Percentiles rank a stretch among this genome's conserved stretches.
phyloP scores from a whole-genome alignment of 2,329 filamentous ascomycete genomes.

The Ramichloridium luteum region DNA sequence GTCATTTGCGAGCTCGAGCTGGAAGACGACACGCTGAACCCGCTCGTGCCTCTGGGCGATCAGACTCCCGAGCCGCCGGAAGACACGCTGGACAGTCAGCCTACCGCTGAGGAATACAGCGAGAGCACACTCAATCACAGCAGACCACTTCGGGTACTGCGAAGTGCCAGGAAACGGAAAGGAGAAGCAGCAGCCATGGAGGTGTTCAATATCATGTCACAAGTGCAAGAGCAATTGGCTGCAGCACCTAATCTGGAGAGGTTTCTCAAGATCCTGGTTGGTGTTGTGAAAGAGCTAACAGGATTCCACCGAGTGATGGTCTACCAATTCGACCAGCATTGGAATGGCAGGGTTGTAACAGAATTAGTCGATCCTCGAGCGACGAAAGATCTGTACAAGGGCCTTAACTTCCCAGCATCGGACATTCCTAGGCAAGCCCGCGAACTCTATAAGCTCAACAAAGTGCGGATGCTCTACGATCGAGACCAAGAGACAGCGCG shows the following conservation, averaged over 20 bases:
- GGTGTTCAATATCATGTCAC: constrained; percentile 82
- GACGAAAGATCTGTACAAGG: constrained; percentile 75
- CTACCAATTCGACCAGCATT: constrained; percentile 74
- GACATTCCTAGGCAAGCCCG: constrained; percentile 77
- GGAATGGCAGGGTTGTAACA: constrained; percentile 78
- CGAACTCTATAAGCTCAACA: constrained; percentile 83
- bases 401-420: constrained; percentile 75
- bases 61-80: constrained; percentile 54
- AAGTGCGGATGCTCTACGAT: constrained; percentile 77
- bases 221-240: constrained; percentile 77
- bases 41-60: constrained; percentile 48
- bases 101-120: constrained; percentile 59
- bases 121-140: constrained; percentile 66
- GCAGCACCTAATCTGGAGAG: constrained; percentile 56
- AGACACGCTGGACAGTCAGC: constrained; percentile 61
- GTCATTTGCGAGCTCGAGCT: constrained; percentile 82
- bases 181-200: constrained; percentile 78
- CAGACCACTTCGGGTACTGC: constrained; percentile 63
- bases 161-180: constrained; percentile 60
- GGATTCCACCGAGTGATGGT: constrained; percentile 90
- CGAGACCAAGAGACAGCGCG: constrained; percentile 67
- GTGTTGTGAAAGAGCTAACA: constrained; percentile 77
- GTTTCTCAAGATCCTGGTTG: constrained; percentile 71
- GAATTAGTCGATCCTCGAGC: constrained; percentile 71
- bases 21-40: constrained; percentile 61